Percentiles rank a stretch among this genome's conserved stretches.
Evolutionary conservation across 2,329 filamentous ascomycete species (phyloP).

Genomic region (Colletotrichum gloeosporioides): DNA sequence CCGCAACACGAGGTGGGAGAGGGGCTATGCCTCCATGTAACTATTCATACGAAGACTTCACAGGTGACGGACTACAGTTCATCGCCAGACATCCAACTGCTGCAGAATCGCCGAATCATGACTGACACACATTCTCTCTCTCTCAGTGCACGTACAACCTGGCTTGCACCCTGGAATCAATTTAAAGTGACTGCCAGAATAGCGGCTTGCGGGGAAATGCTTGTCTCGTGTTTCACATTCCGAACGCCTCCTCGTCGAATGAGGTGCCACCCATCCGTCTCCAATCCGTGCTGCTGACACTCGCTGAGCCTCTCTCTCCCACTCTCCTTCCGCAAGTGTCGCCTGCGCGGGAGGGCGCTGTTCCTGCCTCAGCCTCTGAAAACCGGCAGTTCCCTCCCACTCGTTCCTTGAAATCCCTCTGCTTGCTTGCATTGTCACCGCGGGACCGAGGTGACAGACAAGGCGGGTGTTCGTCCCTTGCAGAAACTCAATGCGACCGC

Average conservation of each 20-base stretch:
- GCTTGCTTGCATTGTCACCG: background rate
- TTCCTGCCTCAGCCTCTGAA: background rate
- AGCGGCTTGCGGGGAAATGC: slow-evolving; percentile 17
- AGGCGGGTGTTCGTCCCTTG: background rate
- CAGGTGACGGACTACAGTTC: background rate
- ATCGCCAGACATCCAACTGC: too few species aligned
- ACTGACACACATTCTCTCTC: background rate
- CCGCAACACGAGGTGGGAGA: background rate
- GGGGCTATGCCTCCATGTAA: background rate
- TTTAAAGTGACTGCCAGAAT: background rate
- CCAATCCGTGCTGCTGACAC: background rate
- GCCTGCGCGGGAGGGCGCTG: background rate
- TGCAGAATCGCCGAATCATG: background rate
- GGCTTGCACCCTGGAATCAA: background rate
- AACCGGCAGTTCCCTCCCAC: background rate
- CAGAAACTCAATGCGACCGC: background rate
- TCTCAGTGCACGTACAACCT: background rate
- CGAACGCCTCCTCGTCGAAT: background rate
- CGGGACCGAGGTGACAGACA: background rate
- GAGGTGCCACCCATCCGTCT: background rate
- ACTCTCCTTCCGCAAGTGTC: background rate
- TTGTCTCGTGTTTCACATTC: slow-evolving; percentile 17
- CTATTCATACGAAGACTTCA: background rate
- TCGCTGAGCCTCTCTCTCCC: background rate
- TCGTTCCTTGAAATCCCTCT: background rate